Evolutionary conservation across 768 basidiomycete genomes (phyloP).

Genomic region (Boletus rubropictus): DNA sequence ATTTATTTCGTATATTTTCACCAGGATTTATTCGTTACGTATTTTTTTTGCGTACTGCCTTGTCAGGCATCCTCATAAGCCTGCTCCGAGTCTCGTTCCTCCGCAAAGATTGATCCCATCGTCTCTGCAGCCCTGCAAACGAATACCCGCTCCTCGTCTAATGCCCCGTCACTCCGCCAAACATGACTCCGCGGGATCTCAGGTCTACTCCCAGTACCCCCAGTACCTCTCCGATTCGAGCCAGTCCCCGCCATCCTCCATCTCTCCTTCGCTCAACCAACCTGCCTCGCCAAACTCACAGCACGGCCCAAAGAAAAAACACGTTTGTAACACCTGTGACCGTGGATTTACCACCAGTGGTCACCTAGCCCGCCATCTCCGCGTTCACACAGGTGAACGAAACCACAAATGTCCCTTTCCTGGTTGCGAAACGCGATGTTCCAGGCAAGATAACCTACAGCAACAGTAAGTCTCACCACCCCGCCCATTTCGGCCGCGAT

Average conservation of each 20-base stretch:
- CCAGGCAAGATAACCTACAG: slow-evolving; percentile 80
- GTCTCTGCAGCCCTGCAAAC: slow-evolving; percentile 27
- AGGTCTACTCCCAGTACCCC: slow-evolving; percentile 19
- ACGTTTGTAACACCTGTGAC: slow-evolving; percentile 68
- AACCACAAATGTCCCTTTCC: slow-evolving; percentile 94
- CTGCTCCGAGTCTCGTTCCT: slow-evolving; percentile 20
- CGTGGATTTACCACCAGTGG: slow-evolving; percentile 85
- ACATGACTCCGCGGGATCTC: slow-evolving; percentile 17
- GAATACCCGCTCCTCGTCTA: slow-evolving; percentile 4
- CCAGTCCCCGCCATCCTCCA: slow-evolving; percentile 14
- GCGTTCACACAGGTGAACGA: slow-evolving; percentile 87
- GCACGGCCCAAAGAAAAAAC: slow-evolving; percentile 31
- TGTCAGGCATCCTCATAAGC: slow-evolving; percentile 33
- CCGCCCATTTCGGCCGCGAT: neutral
- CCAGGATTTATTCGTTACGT: slow-evolving; percentile 26
- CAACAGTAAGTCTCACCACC: slow-evolving; percentile 24
- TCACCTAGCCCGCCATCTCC: slow-evolving; percentile 81
- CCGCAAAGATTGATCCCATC: slow-evolving; percentile 24
- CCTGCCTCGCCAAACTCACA: neutral
- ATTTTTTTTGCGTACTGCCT: slow-evolving; percentile 33
- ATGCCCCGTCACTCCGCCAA: slow-evolving; percentile 31
- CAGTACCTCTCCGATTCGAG: slow-evolving; percentile 26
- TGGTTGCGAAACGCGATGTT: slow-evolving; percentile 89
- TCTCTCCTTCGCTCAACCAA: neutral
- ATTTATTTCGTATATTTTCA: slow-evolving; percentile 27